A percentile compares a stretch with the other conserved stretches of the same genome.
Evolutionary conservation across 2,329 filamentous ascomycete genomes (phyloP).

Genomic region (Sclerotinia spermophila): DNA sequence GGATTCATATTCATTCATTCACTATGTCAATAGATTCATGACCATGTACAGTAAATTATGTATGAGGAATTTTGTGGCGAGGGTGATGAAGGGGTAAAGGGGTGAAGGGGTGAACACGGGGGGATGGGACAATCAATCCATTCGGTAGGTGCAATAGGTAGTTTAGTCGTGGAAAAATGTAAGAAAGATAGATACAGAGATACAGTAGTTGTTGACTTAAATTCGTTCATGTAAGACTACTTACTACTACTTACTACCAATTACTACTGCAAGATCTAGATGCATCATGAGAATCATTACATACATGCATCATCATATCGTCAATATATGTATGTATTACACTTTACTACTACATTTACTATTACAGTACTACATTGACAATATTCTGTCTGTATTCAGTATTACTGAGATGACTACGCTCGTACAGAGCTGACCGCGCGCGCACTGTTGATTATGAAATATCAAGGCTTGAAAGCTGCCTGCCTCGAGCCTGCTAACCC

Average conservation of each 20-base stretch:
- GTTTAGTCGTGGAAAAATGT: neutral
- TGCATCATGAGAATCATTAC: slow-evolving; percentile 4
- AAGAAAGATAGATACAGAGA: neutral
- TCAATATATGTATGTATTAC: no score
- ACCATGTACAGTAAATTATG: no score
- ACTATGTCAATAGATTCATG: neutral
- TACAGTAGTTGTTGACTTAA: no score
- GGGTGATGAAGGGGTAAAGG: neutral
- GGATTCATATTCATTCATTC: neutral
- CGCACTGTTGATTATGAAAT: neutral
- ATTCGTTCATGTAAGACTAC: no score
- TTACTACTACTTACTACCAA: no score
- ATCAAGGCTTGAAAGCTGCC: neutral
- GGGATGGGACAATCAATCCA: neutral
- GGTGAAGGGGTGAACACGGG: neutral
- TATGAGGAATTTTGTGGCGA: neutral
- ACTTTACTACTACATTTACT: no score
- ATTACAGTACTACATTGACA: neutral
- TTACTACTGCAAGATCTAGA: slow-evolving; percentile 5
- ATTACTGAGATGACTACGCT: neutral
- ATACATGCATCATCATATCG: neutral
- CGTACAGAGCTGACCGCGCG: slow-evolving; percentile 3
- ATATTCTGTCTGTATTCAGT: neutral
- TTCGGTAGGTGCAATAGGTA: neutral
- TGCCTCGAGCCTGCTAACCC: neutral